Base-by-base conservation (phyloP, 495 filamentous ascomycete species). In the Saxophila tyrrhenica region DNA sequence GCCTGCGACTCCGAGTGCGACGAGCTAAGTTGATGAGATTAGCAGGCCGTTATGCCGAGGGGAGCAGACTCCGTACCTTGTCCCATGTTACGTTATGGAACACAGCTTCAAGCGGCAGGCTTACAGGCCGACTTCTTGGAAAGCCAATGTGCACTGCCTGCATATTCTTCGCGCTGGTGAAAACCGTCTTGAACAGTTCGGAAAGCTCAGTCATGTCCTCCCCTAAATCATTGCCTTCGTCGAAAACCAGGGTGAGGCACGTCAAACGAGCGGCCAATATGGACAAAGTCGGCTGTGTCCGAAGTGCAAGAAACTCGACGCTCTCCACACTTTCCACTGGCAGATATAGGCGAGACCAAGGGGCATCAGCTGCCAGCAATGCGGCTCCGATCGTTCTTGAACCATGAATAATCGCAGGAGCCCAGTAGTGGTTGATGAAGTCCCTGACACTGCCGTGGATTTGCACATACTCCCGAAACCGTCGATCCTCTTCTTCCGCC, bases 91-190 rank as follows among this genome's bases (percentile, higher is more conserved):
- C 69, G 45, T 74, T 60, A 55, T 86, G 82, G 62, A 87, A 84
- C 15, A 87, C 68, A 0, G 72, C 67, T 46, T 84, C 79, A 0
- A 84, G 72, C 23, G 67, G 63, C 16, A 84, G 62, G 50, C 72
- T 70, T 1, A 87, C 62, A 3, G 84, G 82, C 5, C 68, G 56
- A 41, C 76, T 72, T 20, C 74, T 69, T 3, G 76, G 77, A 55
- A 85, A 87, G 3, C 82, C 81, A 17, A 87, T 71, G 55, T 85
- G 81, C 25, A 87, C 72, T n/a, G 78, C 70, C 51, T 77, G 72
- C 47, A 87, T 73, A 42, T 80, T 78, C 43, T 68, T 72, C 1
- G 83, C 80, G 17, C 78, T 74, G 3, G 59, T 57, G 55, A 86
- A 83, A 29, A 85, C 74, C 11, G 67, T 72, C 48, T 68, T 69